Evolutionary conservation across 495 filamentous ascomycete species (phyloP).

Genomic region (Neurospora pannonica): DNA sequence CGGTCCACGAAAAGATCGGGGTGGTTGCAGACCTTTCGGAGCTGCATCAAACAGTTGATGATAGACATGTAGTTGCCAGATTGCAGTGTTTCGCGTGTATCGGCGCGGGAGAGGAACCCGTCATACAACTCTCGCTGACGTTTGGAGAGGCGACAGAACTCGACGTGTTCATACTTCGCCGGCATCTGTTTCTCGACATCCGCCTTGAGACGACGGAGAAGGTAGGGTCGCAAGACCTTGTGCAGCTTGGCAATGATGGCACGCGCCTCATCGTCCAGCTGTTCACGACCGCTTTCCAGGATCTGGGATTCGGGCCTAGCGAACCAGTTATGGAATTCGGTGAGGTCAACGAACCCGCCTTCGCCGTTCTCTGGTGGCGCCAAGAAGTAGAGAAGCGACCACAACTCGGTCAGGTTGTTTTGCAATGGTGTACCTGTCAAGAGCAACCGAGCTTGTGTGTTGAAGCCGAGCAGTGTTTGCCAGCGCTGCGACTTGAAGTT

Average conservation of each 20-base stretch:
- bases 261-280: conserved; percentile 86
- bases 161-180: conserved; percentile 91
- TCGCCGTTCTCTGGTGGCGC: conserved; percentile 83
- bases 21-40: conserved; percentile 97
- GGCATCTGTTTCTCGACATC: conserved; percentile 99
- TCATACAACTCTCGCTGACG: conserved; percentile 93
- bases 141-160: conserved; percentile 89
- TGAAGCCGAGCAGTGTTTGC: conserved; percentile 88
- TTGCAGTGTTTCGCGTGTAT: conserved; percentile 79
- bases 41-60: conserved; percentile 96
- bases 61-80: conserved; percentile 96
- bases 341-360: conserved; percentile 78
- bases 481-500: conserved; percentile 96
- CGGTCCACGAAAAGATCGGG: conserved; percentile 97
- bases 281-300: conserved; percentile 83
- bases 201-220: conserved; percentile 85
- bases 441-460: conserved; percentile 75
- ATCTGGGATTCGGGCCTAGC: conserved; percentile 89
- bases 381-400: conserved; percentile 94
- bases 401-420: conserved; percentile 93
- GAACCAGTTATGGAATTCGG: conserved; percentile 91
- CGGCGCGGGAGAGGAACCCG: conserved; percentile 88
- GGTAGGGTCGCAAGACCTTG: conserved; percentile 82
- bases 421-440: conserved; percentile 94
- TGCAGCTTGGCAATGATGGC: conserved; percentile 85